Percentiles rank a stretch among this genome's conserved stretches.
phyloP scores from a whole-genome alignment of 495 filamentous ascomycete species.

The Lindgomyces ingoldianus region DNA sequence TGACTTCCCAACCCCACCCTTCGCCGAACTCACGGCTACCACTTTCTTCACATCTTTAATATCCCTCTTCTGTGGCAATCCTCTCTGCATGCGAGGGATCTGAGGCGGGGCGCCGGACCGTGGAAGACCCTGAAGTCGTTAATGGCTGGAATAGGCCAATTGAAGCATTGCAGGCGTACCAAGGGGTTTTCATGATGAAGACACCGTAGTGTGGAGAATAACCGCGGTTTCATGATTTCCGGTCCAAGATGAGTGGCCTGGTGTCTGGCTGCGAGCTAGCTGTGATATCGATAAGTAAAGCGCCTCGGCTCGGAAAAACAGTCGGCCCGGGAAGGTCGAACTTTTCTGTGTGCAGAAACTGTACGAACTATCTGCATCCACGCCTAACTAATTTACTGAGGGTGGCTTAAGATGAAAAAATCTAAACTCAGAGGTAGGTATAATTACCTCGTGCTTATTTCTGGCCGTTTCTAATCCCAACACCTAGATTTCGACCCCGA shows the following conservation, averaged over 20 bases:
- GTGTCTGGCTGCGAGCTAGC: neutral
- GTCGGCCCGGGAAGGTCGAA: neutral
- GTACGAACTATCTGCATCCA: neutral
- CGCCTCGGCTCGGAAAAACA: neutral
- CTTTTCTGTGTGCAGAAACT: neutral
- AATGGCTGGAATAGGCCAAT: too few species aligned
- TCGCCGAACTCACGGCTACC: conserved; percentile 90
- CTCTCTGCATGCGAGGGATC: conserved; percentile 79
- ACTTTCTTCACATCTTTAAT: conserved; percentile 84
- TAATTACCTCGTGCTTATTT: neutral
- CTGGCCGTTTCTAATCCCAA: neutral
- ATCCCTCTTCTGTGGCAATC: conserved; percentile 75
- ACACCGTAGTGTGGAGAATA: conserved; percentile 64
- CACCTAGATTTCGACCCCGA: conserved; percentile 84
- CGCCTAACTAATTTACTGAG: neutral
- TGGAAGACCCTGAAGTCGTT: conserved; percentile 71
- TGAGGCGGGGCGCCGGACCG: conserved; percentile 68
- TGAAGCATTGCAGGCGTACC: too few species aligned
- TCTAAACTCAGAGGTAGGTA: conserved; percentile 37
- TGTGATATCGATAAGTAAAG: neutral
- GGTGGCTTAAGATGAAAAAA: conserved; percentile 32
- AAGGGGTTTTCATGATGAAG: conserved; percentile 91
- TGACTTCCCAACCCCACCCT: conserved; percentile 94
- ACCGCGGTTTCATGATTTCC: conserved; percentile 46
- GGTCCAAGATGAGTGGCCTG: neutral